Evolutionary conservation across 305 asterid genomes (phyloP).

Genomic region (Rubia peregrina): DNA sequence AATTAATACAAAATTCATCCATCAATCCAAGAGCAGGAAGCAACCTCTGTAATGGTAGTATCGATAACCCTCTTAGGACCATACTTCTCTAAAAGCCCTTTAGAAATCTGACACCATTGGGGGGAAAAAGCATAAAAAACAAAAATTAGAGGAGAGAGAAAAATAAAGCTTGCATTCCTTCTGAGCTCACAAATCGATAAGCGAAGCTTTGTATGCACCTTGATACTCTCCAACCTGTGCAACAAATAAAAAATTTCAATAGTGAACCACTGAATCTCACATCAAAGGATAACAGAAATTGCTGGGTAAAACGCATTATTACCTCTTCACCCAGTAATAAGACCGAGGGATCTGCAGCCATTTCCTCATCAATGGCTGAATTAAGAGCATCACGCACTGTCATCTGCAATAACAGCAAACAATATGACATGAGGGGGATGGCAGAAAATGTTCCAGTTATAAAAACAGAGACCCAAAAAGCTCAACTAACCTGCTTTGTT

Average conservation of each 20-base stretch:
- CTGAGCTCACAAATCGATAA: neutral
- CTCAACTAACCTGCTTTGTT: slow-evolving; percentile 27
- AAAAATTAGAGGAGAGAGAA: neutral
- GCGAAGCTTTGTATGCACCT: slow-evolving; percentile 69
- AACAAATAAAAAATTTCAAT: slow-evolving; percentile 16
- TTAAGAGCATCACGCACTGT: slow-evolving; percentile 87
- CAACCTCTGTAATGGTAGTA: slow-evolving; percentile 92
- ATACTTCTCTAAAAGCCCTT: slow-evolving; percentile 78
- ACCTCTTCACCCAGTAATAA: slow-evolving; percentile 98
- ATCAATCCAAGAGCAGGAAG: slow-evolving; percentile 11
- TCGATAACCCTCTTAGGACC: slow-evolving; percentile 87
- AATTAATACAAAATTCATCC: neutral
- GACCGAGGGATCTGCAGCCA: slow-evolving; percentile 88
- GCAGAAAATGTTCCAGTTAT: neutral
- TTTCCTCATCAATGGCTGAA: slow-evolving; percentile 93
- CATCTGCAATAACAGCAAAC: slow-evolving; percentile 43
- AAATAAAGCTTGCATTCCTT: neutral
- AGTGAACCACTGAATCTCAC: slow-evolving; percentile 13
- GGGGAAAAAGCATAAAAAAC: neutral
- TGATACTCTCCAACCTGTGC: slow-evolving; percentile 90
- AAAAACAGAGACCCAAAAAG: neutral
- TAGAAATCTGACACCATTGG: slow-evolving; percentile 44
- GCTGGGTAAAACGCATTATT: neutral
- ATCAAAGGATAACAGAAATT: neutral
- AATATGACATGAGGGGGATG: neutral